Evolutionary conservation across 2,329 filamentous ascomycete genomes (phyloP).

Genomic region (Thielaviopsis musarum): DNA sequence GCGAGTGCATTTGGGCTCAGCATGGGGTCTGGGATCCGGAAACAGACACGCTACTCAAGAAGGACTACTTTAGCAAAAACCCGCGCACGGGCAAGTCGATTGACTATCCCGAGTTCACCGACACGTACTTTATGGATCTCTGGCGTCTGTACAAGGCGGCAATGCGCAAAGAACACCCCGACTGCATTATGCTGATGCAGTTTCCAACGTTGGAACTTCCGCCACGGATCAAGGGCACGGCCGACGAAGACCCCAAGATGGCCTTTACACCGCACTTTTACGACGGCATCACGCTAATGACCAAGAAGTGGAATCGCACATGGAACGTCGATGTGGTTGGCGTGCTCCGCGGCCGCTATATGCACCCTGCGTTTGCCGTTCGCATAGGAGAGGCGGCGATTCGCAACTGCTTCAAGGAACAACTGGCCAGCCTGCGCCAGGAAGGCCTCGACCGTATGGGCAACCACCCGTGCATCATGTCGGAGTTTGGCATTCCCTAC

Average conservation of each 20-base stretch:
- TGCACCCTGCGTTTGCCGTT: constrained; percentile 78
- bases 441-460: constrained; percentile 84
- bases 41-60: constrained; percentile 59
- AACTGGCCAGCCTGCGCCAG: constrained; percentile 64
- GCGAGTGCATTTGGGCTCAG: constrained; percentile 93
- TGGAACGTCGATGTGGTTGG: constrained; percentile 97
- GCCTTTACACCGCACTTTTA: constrained; percentile 94
- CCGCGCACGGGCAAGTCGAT: constrained; percentile 57
- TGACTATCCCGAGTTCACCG: constrained; percentile 74
- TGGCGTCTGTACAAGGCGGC: constrained; percentile 61
- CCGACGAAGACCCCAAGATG: constrained; percentile 77
- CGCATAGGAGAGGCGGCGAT: constrained; percentile 89
- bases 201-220: constrained; percentile 85
- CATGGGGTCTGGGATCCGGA: constrained; percentile 86
- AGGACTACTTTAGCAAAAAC: constrained; percentile 74
- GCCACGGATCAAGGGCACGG: constrained; percentile 69
- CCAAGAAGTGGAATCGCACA: constrained; percentile 93
- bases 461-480: constrained; percentile 74
- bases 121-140: constrained; percentile 78
- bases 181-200: constrained; percentile 79
- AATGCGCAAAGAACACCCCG: constrained; percentile 58
- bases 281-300: constrained; percentile 90
- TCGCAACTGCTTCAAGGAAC: constrained; percentile 79
- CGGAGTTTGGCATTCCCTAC: constrained; percentile 94
- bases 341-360: constrained; percentile 73